These are phyloP conservation scores for Beauveria pseudobassiana DNA, from an alignment of 2,329 filamentous ascomycete genomes.

Conservation along the genomic window DNA sequence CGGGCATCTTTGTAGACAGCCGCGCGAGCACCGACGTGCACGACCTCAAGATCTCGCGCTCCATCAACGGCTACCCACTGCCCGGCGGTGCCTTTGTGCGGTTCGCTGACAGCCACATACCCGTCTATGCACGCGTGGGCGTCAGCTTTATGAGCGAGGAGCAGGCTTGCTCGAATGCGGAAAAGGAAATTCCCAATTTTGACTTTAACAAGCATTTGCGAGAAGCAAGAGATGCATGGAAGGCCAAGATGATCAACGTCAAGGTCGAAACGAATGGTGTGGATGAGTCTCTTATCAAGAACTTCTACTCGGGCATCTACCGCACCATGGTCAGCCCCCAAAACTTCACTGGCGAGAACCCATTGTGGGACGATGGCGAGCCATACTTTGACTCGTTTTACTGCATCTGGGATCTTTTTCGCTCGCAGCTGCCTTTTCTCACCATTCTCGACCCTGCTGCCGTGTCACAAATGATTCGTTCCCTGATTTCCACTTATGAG, in stretches of 20 bases:
- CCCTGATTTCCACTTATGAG: slow-evolving; percentile 63
- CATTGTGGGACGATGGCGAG: slow-evolving; percentile 55
- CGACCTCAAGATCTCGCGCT: slow-evolving; percentile 38
- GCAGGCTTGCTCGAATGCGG: slow-evolving; percentile 61
- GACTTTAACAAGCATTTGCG: slow-evolving; percentile 49
- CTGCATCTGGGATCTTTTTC: slow-evolving; percentile 67
- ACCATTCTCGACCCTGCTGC: slow-evolving; percentile 58
- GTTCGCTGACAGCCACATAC: slow-evolving; percentile 43
- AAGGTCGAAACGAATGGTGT: slow-evolving; percentile 45
- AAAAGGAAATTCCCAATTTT: slow-evolving; percentile 60
- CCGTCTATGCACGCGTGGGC: slow-evolving; percentile 58
- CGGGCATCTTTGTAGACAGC: slow-evolving; percentile 54
- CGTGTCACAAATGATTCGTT: slow-evolving; percentile 60
- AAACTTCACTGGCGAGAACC: slow-evolving; percentile 68
- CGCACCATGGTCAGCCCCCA: slow-evolving; percentile 65
- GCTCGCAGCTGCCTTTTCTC: slow-evolving; percentile 61
- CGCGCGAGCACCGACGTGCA: slow-evolving; percentile 42
- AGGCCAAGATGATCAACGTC: slow-evolving; percentile 52
- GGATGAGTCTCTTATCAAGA: slow-evolving; percentile 45
- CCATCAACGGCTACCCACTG: slow-evolving; percentile 45
- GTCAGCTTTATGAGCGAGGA: slow-evolving; percentile 60
- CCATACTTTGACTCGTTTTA: slow-evolving; percentile 73
- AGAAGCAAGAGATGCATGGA: slow-evolving; percentile 52
- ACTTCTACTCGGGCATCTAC: slow-evolving; percentile 67
- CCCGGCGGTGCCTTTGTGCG: slow-evolving; percentile 58